These are phyloP conservation scores for Harringtonia aguacate DNA, from an alignment of 2,329 filamentous ascomycete genomes.

Conservation along the genomic window DNA sequence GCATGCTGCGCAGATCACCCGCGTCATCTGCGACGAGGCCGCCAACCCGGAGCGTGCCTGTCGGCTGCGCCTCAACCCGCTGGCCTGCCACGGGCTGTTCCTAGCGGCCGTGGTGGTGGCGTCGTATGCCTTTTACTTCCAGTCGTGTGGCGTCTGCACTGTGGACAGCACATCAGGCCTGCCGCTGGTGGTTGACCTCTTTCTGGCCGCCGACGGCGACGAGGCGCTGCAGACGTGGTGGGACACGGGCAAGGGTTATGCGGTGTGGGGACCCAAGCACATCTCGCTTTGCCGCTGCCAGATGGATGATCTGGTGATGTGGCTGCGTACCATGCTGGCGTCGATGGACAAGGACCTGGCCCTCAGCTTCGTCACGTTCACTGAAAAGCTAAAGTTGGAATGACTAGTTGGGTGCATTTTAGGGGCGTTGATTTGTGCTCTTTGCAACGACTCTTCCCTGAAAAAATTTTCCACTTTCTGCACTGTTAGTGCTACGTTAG, in stretches of 20 bases:
- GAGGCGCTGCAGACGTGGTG: background rate
- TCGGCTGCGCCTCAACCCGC: background rate
- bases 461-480: too few relatives aligned
- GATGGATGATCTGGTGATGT: background rate
- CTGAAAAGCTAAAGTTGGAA: conserved; percentile 1
- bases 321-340: background rate
- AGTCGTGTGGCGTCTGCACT: too few relatives aligned
- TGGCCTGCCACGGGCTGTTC: conserved; percentile 3
- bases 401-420: too few relatives aligned
- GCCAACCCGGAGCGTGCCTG: background rate
- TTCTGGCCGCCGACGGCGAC: too few relatives aligned
- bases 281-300: conserved; percentile 1
- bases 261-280: background rate
- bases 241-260: background rate
- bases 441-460: too few relatives aligned
- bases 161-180: too few relatives aligned
- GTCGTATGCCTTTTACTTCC: conserved; percentile 6
- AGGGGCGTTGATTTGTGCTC: too few relatives aligned
- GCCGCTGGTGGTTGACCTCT: too few relatives aligned
- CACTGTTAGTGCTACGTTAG: too few relatives aligned
- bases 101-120: conserved; percentile 6
- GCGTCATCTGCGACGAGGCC: background rate
- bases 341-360: background rate
- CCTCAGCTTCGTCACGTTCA: background rate
- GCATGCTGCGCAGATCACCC: conserved; percentile 3